phyloP scores from a whole-genome alignment of 2,329 filamentous ascomycete genomes.

The Emmonsiellopsis sp. region DNA sequence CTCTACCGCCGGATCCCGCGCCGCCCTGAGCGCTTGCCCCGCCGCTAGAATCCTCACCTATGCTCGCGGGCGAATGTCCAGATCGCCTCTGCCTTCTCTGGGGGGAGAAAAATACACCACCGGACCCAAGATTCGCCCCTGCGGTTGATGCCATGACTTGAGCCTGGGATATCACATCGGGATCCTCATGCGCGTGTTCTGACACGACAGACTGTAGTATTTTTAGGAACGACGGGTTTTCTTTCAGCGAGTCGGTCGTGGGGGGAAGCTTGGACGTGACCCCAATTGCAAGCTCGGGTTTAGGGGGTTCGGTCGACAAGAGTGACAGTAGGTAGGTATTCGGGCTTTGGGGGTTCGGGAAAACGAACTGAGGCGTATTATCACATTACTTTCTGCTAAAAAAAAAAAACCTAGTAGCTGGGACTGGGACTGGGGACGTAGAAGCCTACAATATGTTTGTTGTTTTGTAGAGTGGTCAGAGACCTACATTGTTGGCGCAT shows the following conservation, averaged over 20 bases:
- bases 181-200: slow-evolving; percentile 46
- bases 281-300: slow-evolving; percentile 45
- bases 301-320: slow-evolving; percentile 46
- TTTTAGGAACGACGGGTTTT: slow-evolving; percentile 47
- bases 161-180: slow-evolving; percentile 48
- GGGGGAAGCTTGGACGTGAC: slow-evolving; percentile 45
- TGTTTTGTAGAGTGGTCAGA: slow-evolving; percentile 29
- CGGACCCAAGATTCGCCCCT: slow-evolving; percentile 44
- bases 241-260: slow-evolving; percentile 45
- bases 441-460: slow-evolving; percentile 30
- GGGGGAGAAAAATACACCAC: slow-evolving; percentile 38
- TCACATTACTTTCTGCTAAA: not conserved
- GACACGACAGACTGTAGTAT: slow-evolving; percentile 48
- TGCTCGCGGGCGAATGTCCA: slow-evolving; percentile 24
- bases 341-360: slow-evolving; percentile 29
- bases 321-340: slow-evolving; percentile 44
- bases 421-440: not conserved
- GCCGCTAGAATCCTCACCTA: slow-evolving; percentile 40
- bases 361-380: slow-evolving; percentile 13
- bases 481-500: slow-evolving; percentile 19
- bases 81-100: slow-evolving; percentile 20
- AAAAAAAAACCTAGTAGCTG: not conserved
- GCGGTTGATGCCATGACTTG: slow-evolving; percentile 50
- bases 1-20: slow-evolving; percentile 46
- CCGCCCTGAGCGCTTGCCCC: slow-evolving; percentile 51